Conservation (phyloP, 1,139 yeast species). For the Suhomyces bolitotheri region DNA sequence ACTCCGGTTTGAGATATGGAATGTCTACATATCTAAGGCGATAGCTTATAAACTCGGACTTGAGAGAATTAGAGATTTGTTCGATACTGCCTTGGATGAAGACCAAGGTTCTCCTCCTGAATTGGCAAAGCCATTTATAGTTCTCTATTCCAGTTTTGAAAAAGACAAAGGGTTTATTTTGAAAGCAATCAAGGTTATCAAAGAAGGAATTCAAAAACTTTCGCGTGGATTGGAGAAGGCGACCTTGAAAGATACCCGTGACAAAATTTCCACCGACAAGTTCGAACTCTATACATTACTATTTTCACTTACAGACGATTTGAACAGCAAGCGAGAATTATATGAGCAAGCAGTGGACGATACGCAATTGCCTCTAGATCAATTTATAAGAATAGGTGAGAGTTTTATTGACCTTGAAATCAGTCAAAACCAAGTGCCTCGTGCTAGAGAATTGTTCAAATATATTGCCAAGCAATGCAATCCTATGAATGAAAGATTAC, state of each 20-base stretch:
- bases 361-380: conserved; percentile 25
- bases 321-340: conserved; percentile 16
- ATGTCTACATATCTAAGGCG: conserved; percentile 59
- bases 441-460: conserved; percentile 64
- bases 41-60: conserved; percentile 25
- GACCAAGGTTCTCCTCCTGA: conserved; percentile 44
- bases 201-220: conserved; percentile 20
- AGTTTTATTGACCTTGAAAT: conserved; percentile 52
- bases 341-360: conserved; percentile 25
- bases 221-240: conserved; percentile 7
- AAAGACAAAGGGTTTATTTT: conserved; percentile 27
- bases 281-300: conserved; percentile 22
- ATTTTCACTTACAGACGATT: conserved; percentile 12
- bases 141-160: conserved; percentile 66
- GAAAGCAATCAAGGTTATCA: conserved; percentile 31
- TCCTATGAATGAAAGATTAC: conserved; percentile 19
- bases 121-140: conserved; percentile 47
- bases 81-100: conserved; percentile 53
- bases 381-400: conserved; percentile 32
- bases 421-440: conserved; percentile 44
- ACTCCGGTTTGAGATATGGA: conserved; percentile 70
- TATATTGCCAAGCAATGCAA: conserved; percentile 31
- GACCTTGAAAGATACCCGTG: conserved; percentile 12
- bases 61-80: conserved; percentile 72
- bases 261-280: conserved; percentile 23